Base-by-base conservation (phyloP, 345 rosid species). In the Brassica napus region DNA sequence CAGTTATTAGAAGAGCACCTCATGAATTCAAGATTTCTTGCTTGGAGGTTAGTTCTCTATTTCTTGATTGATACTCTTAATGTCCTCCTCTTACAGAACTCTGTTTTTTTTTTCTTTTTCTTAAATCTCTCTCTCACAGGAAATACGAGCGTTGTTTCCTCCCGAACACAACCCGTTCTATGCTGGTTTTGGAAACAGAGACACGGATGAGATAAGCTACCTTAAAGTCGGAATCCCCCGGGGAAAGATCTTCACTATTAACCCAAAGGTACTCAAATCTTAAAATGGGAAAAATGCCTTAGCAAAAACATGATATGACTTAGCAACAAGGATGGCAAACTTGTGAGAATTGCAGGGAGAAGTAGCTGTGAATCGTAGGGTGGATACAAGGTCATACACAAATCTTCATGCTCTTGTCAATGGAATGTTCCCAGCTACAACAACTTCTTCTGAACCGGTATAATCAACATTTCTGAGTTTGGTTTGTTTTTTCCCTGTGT, bases 1-100 rank as follows among this genome's bases (percentile, higher is more conserved):
- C 98, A 95, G 99, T 91, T 63, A 90, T 95, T 55, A 88, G 99
- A 82, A 90, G 98, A 84, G 97, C 98, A 71, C 98, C 99, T 78
- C 99, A 95, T 82, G 98, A 95, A 81, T 95, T 95, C 90, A 95
- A 95, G 89, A 95, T 95, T n/a, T 83, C 88, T 23, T 93, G 98
- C 89, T 89, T 95, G 71, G 97, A 93, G 99, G 99, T 95, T 81
- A 72, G 65, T 63, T 79, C 28, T 72, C 5, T 58, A 21, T 47
- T 9, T 76, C 30, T 59, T 55, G 72, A 69, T 12, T 55, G 72
- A 69, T 12, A 74, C 71, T 69, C 54, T 26, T 30, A 3, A 34
- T 47, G 21, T 18, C 21, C 21, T 18, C 21, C 21, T 18, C 16
- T 54, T 52, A 49, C 57, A 64, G 16, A 65, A 26, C 21, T 59